Percentiles rank a stretch among this genome's conserved stretches.
Evolutionary conservation across 2,329 filamentous ascomycete species (phyloP).

Genomic region (Coniochaeta hoffmannii): DNA sequence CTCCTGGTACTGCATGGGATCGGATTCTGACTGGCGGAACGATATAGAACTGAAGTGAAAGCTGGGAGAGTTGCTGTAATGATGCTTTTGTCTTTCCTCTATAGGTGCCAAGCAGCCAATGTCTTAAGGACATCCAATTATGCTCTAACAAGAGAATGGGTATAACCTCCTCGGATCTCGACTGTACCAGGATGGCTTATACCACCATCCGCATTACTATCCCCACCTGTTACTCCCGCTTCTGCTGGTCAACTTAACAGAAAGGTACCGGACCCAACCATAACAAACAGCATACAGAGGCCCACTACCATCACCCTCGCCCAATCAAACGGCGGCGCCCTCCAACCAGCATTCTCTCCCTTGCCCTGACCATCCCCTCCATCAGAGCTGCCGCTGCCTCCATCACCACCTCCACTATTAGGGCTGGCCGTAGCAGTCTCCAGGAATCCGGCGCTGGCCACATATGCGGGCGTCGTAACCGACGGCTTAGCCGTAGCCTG

Average conservation of each 20-base stretch:
- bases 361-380: neutral
- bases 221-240: neutral
- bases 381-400: neutral
- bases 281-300: constrained; percentile 20
- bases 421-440: constrained; percentile 12
- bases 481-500: constrained; percentile 19
- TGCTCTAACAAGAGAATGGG: neutral
- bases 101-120: neutral
- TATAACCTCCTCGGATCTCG: neutral
- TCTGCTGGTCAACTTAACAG: constrained; percentile 6
- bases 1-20: no score
- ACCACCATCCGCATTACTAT: neutral
- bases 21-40: no score
- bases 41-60: no score
- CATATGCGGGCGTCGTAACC: constrained; percentile 23
- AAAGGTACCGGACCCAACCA: constrained; percentile 26
- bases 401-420: neutral
- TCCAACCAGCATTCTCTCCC: neutral
- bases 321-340: neutral
- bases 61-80: no score
- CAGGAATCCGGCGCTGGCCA: constrained; percentile 28
- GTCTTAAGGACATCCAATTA: neutral
- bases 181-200: neutral
- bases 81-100: neutral
- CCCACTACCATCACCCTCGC: constrained; percentile 13